Percentiles rank a stretch among this genome's conserved stretches.
These are phyloP conservation scores for Stagonosporopsis tanaceti DNA, from an alignment of 2,329 filamentous ascomycete genomes.

Conservation along the genomic window DNA sequence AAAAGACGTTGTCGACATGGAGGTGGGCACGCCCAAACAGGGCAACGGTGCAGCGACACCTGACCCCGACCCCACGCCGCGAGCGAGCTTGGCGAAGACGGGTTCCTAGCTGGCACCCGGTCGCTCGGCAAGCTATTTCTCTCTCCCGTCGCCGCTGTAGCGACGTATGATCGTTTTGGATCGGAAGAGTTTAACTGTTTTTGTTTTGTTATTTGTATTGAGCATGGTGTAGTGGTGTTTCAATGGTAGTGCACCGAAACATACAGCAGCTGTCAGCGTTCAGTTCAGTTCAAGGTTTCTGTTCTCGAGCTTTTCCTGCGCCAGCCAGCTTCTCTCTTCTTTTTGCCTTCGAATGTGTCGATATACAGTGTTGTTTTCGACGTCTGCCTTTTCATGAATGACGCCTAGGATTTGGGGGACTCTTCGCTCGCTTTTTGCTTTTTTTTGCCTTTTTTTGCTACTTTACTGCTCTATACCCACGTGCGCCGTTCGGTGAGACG, in stretches of 20 bases:
- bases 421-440: conserved; percentile 12
- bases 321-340: not conserved
- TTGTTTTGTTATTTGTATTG: not conserved
- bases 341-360: conserved; percentile 8
- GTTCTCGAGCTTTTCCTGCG: not conserved
- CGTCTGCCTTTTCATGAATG: not conserved
- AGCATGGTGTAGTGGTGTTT: conserved; percentile 15
- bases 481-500: conserved; percentile 8
- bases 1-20: conserved; percentile 50
- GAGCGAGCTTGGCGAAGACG: conserved; percentile 28
- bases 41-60: conserved; percentile 40
- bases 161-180: conserved; percentile 1
- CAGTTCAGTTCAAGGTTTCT: not conserved
- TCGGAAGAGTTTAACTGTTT: not conserved
- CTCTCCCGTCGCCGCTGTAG: conserved; percentile 1
- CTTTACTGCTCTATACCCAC: conserved; percentile 17
- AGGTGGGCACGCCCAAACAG: conserved; percentile 52
- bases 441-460: too few species aligned
- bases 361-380: conserved; percentile 8
- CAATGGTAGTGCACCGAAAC: conserved; percentile 25
- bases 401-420: not conserved
- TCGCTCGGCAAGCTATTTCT: conserved; percentile 2
- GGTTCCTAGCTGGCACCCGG: conserved; percentile 3
- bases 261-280: conserved; percentile 23
- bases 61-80: conserved; percentile 55